Evolutionary conservation across 805 yeast species (phyloP).

Genomic region (Candida khao-thaluensis): DNA sequence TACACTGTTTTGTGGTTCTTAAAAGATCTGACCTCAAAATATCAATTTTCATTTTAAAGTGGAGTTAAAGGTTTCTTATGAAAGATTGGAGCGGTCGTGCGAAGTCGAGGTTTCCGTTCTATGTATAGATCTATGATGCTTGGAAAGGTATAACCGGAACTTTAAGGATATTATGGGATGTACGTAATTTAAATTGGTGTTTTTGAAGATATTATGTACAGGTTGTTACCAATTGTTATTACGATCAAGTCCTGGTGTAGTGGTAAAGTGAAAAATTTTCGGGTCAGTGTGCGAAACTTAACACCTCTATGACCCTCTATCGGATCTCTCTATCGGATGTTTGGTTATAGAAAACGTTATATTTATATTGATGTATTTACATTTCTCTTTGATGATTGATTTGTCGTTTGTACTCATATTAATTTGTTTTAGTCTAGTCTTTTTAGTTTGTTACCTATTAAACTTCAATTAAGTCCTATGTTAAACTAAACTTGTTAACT

Average conservation of each 20-base stretch:
- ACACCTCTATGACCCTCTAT: no score
- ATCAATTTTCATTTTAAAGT: slow-evolving; percentile 2
- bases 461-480: background rate
- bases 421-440: no score
- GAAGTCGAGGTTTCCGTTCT: background rate
- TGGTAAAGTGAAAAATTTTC: slow-evolving; percentile 6
- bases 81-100: slow-evolving; percentile 7
- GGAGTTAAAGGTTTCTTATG: slow-evolving; percentile 5
- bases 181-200: background rate
- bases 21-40: no score
- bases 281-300: background rate
- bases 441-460: no score
- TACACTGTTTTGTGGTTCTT: background rate
- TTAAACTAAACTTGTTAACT: slow-evolving; percentile 23
- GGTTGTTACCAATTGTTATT: slow-evolving; percentile 1
- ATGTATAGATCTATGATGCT: no score
- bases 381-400: no score
- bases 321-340: no score
- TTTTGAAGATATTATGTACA: slow-evolving; percentile 4
- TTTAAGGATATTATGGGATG: background rate
- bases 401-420: no score
- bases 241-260: background rate
- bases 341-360: no score
- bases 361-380: no score
- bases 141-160: no score